Evolutionary conservation across 2,329 filamentous ascomycete species (phyloP).

Genomic region (Lasiodiplodia sp.): DNA sequence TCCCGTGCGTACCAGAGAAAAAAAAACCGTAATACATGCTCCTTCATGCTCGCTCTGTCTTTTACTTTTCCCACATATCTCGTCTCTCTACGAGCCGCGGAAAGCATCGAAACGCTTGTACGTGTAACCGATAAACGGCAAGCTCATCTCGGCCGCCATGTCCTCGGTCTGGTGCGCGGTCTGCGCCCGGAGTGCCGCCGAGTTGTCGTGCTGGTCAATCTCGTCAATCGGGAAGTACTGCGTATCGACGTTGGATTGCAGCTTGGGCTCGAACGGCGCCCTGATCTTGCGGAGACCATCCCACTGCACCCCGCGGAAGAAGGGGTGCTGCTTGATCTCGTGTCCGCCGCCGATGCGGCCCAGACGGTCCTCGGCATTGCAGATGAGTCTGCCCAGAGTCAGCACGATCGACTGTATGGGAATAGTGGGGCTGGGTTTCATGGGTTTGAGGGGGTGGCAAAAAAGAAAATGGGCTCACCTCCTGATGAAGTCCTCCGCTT

Average conservation of each 20-base stretch:
- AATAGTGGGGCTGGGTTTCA: slow-evolving; percentile 10
- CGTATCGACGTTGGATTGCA: slow-evolving; percentile 93
- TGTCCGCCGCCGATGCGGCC: slow-evolving; percentile 82
- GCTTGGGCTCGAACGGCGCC: slow-evolving; percentile 92
- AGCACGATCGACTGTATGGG: slow-evolving; percentile 30
- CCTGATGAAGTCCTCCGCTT: slow-evolving; percentile 91
- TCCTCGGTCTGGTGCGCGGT: slow-evolving; percentile 69
- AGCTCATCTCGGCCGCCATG: slow-evolving; percentile 89
- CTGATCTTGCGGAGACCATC: slow-evolving; percentile 90
- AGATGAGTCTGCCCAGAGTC: slow-evolving; percentile 74
- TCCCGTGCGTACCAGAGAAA: not conserved
- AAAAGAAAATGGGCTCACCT: slow-evolving; percentile 64
- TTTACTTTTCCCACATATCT: not conserved
- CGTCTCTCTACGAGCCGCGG: slow-evolving; percentile 44
- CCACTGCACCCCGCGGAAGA: slow-evolving; percentile 97
- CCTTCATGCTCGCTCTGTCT: slow-evolving; percentile 2
- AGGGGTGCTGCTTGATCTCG: slow-evolving; percentile 92
- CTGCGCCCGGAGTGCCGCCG: slow-evolving; percentile 83
- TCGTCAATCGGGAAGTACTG: slow-evolving; percentile 99
- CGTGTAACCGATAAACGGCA: slow-evolving; percentile 95
- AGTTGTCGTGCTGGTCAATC: slow-evolving; percentile 95
- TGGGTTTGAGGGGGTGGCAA: slow-evolving; percentile 14
- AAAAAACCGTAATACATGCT: slow-evolving; percentile 22
- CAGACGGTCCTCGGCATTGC: slow-evolving; percentile 90
- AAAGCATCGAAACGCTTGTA: slow-evolving; percentile 94